A percentile compares a stretch with the other conserved stretches of the same genome.
Conservation (phyloP, 108 stramenopile genomes). For the Nannochloropsis granulata region DNA sequence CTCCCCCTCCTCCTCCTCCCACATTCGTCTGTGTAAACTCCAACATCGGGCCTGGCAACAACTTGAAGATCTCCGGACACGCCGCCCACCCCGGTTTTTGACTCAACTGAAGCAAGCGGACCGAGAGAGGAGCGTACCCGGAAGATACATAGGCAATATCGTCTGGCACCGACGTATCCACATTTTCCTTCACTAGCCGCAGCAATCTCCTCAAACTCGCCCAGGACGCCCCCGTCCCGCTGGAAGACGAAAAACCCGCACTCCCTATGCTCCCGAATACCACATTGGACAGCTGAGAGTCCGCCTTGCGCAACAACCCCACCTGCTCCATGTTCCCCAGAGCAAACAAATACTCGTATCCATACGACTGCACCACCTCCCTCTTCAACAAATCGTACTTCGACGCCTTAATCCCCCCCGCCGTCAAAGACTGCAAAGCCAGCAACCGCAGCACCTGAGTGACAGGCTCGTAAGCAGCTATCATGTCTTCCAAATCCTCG, state of each 20-base stretch:
- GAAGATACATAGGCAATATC: constrained; percentile 80
- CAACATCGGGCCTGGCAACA: constrained; percentile 28
- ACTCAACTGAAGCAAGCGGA: constrained; percentile 66
- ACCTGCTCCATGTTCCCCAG: constrained; percentile 64
- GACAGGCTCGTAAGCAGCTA: constrained; percentile 46
- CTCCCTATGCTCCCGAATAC: constrained; percentile 22
- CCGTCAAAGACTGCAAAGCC: constrained; percentile 71
- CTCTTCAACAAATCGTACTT: constrained; percentile 66
- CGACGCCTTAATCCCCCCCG: constrained; percentile 66
- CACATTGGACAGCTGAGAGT: constrained; percentile 39
- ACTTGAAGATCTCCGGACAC: constrained; percentile 10
- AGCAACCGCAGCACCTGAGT: constrained; percentile 53
- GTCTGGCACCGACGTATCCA: constrained; percentile 63
- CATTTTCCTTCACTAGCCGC: constrained; percentile 70
- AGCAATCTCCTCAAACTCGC: constrained; percentile 52
- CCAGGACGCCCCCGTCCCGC: constrained; percentile 34
- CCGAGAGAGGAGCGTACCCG: constrained; percentile 73
- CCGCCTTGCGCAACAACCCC: constrained; percentile 61
- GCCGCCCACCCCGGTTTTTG: constrained; percentile 50
- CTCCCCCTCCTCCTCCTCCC: background rate
- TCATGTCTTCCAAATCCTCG: constrained; percentile 30
- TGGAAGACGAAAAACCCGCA: background rate
- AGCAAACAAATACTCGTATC: constrained; percentile 60
- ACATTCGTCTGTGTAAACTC: constrained; percentile 19
- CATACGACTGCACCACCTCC: constrained; percentile 77